A percentile compares a stretch with the other conserved stretches of the same genome.
Conservation (phyloP, 495 filamentous ascomycete species). For the Astrothelium subdiscretum region DNA sequence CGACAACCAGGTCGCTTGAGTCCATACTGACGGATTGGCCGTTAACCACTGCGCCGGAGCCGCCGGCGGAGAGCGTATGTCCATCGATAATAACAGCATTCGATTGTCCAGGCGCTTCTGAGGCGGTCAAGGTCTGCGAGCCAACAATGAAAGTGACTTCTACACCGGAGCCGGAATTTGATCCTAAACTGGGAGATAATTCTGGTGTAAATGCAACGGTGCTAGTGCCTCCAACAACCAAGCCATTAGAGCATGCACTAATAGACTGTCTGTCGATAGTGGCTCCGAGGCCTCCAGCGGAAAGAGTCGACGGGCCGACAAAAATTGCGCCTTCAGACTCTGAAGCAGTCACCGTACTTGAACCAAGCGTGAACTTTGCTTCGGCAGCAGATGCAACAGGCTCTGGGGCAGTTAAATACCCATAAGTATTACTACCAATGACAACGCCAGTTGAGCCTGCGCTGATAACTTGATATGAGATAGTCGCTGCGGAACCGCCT, state of each 20-base stretch:
- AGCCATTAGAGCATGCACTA: background rate
- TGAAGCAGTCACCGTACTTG: background rate
- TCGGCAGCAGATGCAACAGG: background rate
- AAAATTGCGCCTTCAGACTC: background rate
- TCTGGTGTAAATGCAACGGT: background rate
- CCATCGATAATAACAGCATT: background rate
- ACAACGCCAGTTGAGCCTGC: background rate
- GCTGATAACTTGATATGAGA: background rate
- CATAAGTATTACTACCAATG: background rate
- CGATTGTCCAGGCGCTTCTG: background rate
- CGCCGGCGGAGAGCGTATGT: background rate
- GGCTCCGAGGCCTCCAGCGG: too few relatives aligned
- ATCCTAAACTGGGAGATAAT: background rate
- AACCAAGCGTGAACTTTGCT: background rate
- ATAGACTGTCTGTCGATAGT: background rate
- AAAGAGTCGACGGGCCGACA: background rate
- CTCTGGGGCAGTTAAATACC: background rate
- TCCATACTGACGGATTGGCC: background rate
- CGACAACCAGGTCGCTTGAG: background rate
- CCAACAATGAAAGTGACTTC: background rate
- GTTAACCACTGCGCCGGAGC: background rate
- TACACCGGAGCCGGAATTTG: background rate
- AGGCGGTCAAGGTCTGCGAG: background rate
- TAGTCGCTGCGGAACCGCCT: background rate
- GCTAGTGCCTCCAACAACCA: background rate